Conservation (phyloP, 2,329 filamentous ascomycete species). For the Sporothrix sp. region DNA sequence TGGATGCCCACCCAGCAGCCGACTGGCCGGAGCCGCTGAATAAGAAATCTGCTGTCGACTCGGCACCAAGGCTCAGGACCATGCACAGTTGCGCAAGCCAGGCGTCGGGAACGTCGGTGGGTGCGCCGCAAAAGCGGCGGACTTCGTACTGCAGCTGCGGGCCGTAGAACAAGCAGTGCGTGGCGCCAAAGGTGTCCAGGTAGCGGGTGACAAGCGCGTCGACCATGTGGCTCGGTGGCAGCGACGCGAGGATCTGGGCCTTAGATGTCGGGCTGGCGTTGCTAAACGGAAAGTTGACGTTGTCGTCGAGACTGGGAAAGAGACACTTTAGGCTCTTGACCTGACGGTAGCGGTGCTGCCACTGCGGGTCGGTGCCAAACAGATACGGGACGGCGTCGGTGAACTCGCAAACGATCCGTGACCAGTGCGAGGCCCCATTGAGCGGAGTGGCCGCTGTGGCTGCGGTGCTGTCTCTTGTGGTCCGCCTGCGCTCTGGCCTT, state of each 20-base stretch:
- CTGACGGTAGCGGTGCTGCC: constrained; percentile 20
- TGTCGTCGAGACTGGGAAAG: constrained; percentile 16
- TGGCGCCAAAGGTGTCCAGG: constrained; percentile 20
- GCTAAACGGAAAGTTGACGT: constrained; percentile 22
- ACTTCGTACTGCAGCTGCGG: constrained; percentile 19
- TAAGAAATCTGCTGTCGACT: constrained; percentile 14
- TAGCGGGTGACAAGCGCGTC: constrained; percentile 20
- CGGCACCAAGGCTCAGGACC: constrained; percentile 21
- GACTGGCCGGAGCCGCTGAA: constrained; percentile 18
- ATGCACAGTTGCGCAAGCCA: constrained; percentile 23
- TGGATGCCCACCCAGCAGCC: constrained; percentile 17
- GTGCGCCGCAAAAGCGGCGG: constrained; percentile 17
- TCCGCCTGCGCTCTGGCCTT: too few species aligned
- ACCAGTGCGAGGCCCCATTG: constrained; percentile 17
- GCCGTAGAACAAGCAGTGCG: constrained; percentile 20
- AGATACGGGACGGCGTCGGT: constrained; percentile 20
- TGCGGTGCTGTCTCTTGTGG: too few species aligned
- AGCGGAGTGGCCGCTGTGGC: background rate
- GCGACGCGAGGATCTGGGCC: constrained; percentile 15
- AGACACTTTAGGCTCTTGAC: constrained; percentile 20
- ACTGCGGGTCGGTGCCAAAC: constrained; percentile 18
- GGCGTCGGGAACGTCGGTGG: constrained; percentile 16
- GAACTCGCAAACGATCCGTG: constrained; percentile 18
- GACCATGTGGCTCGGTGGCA: constrained; percentile 19
- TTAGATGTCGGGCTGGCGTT: constrained; percentile 14